Evolutionary conservation across 768 basidiomycete genomes (phyloP), one percentile per base, ranked within the genome.

Genomic region (Astraeus odoratus): DNA sequence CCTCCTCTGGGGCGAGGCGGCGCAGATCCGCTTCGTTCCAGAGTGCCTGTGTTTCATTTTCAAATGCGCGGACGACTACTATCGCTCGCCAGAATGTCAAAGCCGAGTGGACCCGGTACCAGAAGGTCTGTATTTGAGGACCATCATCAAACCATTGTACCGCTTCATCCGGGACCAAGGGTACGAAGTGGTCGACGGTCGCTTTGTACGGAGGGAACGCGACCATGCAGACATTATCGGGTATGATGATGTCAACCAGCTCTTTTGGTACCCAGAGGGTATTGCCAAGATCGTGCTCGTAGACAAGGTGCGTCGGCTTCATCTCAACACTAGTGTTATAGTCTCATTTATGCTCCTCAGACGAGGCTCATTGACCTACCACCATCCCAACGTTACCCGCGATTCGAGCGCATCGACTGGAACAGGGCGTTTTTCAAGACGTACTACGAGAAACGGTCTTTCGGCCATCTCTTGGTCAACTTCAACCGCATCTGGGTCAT

Each of bases 401-500:
- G 86, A 62, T 95, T 99, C 51, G 92, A 95, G 64, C 81, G 89
- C 40, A 83, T 99, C 55, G 95, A 98, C 51, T 99, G 96, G 96
- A 85, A 86, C 57, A 76, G 83, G 22, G 94, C 83, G 3, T 98
- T 98, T 68, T 96, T 93, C 87, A 98, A 99, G 73, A 98, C 95
- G 0, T 99, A 98, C 67, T 92, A 85, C 52, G 96, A 99, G 66
- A 92, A 93, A 59, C 91, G 96, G 24, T 94, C 94, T 0, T 91
- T 95, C 65, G 87, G 92, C 31, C 96, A 99, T 65, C 76, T 98
- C 1, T 77, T 98, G 47, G 94, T 99, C 77, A 97, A 99, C 75
- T 99, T 99, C 74, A 98, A 98, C 71, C 89, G 95, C 38, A 90
- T 99, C 55, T 99, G 96, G 94, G 92, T 98, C 65, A 86, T 95